These are phyloP conservation scores for Carnegiea gigantea DNA, from an alignment of 179 eudicot species.

Conservation along the genomic window DNA sequence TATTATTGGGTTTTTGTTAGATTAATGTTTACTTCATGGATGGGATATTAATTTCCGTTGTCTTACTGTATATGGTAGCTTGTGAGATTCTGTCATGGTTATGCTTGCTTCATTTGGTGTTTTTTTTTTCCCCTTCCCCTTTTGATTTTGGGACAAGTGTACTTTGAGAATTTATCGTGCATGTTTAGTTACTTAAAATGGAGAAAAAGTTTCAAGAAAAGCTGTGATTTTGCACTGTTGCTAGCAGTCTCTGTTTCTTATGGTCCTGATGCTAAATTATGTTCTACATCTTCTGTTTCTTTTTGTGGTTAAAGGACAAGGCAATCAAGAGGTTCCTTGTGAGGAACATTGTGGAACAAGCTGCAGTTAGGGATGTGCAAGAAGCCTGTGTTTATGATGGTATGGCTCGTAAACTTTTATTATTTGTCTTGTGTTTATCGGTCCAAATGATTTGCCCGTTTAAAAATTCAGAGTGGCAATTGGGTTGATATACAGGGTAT, in stretches of 20 bases:
- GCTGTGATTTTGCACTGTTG: background rate
- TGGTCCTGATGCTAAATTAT: background rate
- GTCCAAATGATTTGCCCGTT: background rate
- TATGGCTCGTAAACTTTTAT: background rate
- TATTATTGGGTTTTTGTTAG: background rate
- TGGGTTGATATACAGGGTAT: constrained; percentile 43
- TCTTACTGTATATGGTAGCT: too few relatives aligned
- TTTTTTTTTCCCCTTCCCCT: too few relatives aligned
- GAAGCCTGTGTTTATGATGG: constrained; percentile 36
- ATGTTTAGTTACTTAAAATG: background rate
- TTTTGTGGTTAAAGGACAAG: constrained; percentile 25
- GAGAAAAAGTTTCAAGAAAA: background rate
- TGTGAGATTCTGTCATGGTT: background rate
- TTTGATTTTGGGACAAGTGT: too few relatives aligned
- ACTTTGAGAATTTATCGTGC: too few relatives aligned
- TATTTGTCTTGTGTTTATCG: background rate
- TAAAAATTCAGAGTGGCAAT: background rate
- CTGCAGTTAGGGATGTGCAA: constrained; percentile 38
- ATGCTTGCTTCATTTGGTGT: too few relatives aligned
- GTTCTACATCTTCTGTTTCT: too few relatives aligned
- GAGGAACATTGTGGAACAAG: constrained; percentile 41
- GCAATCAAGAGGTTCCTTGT: constrained; percentile 38
- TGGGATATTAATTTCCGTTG: too few relatives aligned
- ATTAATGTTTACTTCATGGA: background rate
- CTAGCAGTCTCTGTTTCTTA: background rate